Evolutionary conservation across 257 asterid genomes (phyloP).

Genomic region (Nemophila menziesii): DNA sequence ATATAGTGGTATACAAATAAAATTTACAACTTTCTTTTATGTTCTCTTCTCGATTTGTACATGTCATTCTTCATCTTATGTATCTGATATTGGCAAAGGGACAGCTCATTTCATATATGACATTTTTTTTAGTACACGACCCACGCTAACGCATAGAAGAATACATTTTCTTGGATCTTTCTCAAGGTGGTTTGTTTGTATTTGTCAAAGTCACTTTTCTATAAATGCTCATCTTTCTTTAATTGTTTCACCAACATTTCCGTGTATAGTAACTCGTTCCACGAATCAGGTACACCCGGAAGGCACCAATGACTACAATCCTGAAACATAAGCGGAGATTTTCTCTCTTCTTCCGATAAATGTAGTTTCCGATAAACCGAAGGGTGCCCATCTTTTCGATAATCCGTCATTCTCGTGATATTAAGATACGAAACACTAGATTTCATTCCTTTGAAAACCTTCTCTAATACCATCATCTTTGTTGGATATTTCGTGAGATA

Average conservation of each 20-base stretch:
- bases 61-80: background rate
- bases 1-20: background rate
- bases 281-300: slow-evolving; percentile 65
- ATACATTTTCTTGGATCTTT: slow-evolving; percentile 2
- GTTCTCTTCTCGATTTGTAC: background rate
- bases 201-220: background rate
- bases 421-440: slow-evolving; percentile 44
- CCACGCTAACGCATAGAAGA: no score
- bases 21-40: background rate
- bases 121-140: background rate
- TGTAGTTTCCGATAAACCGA: slow-evolving; percentile 40
- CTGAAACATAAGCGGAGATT: slow-evolving; percentile 30
- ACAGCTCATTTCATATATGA: background rate
- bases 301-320: slow-evolving; percentile 88
- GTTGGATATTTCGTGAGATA: slow-evolving; percentile 44
- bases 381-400: slow-evolving; percentile 66
- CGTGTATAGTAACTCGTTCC: slow-evolving; percentile 63
- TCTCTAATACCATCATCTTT: slow-evolving; percentile 45
- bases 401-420: slow-evolving; percentile 51
- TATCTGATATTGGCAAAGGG: no score
- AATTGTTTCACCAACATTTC: slow-evolving; percentile 22
- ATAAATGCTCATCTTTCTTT: background rate
- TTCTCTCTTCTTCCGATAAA: slow-evolving; percentile 22
- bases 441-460: slow-evolving; percentile 41
- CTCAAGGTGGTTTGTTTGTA: background rate